Evolutionary conservation across 1,284 basidiomycete genomes (phyloP), one percentile per base, ranked within the genome.

Genomic region (Tremellales sp.): DNA sequence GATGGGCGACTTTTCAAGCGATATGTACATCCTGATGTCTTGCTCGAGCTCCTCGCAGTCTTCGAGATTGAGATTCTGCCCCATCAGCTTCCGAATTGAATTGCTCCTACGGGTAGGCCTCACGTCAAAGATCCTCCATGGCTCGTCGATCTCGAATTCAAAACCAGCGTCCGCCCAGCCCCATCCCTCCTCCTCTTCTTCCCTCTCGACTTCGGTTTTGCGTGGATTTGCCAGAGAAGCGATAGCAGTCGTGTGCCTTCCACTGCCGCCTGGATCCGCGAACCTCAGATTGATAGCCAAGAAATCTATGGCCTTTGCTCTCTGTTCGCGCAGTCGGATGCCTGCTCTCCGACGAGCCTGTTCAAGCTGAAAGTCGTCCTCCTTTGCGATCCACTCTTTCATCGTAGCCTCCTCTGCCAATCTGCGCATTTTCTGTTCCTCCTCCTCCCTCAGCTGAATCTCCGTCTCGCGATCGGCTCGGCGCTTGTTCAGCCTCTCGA

Each of bases 111-210:
- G 3, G 37, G n/a, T 39, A 17, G 46, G 15, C 78, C 86, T 55
- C 65, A 90, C 90, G 56, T 96, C 89, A 56, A 98, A 86, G 58
- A 98, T 97, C 59, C 87, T 87, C 75, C 97, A 97, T 0, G 96
- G 96, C 72, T 98, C 96, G 61, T 97, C 93, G 41, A 98, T 81
- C 74, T 98, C 96, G 62, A 97, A 96, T 74, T 98, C 96, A 44
- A 98, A 80, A 12, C 90, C 90, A 37, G 86, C 83, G 54, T 90
- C 86, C 31, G 88, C 84, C 52, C 82, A 77, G 3, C 77, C 81
- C 49, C 79, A 77, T 12, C 82, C 81, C 23, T 86, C 86, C 7
- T 87, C 85, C 24, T 84, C 81, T 15, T 85, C 81, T 4, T 79
- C 75, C 42, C 79, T 51, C 48, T 62, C 64, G 19, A 61, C 56